Percentiles rank a stretch among this genome's conserved stretches.
Evolutionary conservation across 2,329 filamentous ascomycete species (phyloP).

Genomic region (Calonectria honghensis): DNA sequence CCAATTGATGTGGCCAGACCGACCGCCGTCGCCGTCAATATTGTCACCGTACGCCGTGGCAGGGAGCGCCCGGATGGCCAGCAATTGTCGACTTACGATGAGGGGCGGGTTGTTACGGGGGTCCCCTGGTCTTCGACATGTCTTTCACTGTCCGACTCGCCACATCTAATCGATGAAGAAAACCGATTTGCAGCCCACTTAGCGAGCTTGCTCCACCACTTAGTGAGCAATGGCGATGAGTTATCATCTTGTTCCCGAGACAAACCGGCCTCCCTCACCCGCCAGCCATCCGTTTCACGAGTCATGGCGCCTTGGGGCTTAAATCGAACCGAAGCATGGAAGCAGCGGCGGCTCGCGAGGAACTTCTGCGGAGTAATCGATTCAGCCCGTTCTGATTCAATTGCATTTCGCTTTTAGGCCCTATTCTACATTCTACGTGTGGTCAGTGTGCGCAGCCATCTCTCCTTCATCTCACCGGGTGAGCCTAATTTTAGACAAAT

Average conservation of each 20-base stretch:
- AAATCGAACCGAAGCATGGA: slow-evolving; percentile 5
- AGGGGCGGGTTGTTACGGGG: neutral
- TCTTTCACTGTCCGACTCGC: slow-evolving; percentile 16
- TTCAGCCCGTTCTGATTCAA: neutral
- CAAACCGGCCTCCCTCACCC: slow-evolving; percentile 6
- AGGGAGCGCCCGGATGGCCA: slow-evolving; percentile 21
- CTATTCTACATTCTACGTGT: slow-evolving; percentile 13
- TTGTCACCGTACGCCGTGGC: slow-evolving; percentile 34
- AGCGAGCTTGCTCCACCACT: slow-evolving; percentile 9
- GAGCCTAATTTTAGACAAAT: slow-evolving; percentile 19
- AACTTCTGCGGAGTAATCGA: neutral
- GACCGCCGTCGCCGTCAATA: slow-evolving; percentile 28
- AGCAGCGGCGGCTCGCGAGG: neutral
- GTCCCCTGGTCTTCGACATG: slow-evolving; percentile 21
- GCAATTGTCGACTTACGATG: neutral
- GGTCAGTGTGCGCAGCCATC: slow-evolving; percentile 13
- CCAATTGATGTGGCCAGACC: slow-evolving; percentile 22
- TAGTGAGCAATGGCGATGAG: slow-evolving; percentile 18
- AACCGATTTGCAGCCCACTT: slow-evolving; percentile 27
- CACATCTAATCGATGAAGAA: slow-evolving; percentile 29
- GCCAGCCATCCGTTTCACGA: slow-evolving; percentile 6
- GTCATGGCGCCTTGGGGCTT: neutral
- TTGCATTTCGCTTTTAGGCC: neutral
- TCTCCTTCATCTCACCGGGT: slow-evolving; percentile 10
- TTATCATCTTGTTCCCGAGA: slow-evolving; percentile 22